phyloP scores from a whole-genome alignment of 2,329 filamentous ascomycete genomes.

The Pseudogymnoascus sp. region DNA sequence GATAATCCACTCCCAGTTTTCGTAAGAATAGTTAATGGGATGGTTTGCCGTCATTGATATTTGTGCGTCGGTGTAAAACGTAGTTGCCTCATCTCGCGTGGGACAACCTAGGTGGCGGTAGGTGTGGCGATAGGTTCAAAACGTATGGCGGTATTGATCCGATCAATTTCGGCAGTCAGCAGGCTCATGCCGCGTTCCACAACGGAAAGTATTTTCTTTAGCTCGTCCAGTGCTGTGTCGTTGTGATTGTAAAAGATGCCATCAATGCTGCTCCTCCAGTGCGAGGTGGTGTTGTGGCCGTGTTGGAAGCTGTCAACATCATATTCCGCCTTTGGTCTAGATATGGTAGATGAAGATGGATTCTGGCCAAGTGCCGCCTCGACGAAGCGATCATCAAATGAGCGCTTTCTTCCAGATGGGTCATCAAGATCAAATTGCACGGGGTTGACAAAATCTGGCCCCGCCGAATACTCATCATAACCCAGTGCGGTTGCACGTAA shows the following conservation, averaged over 20 bases:
- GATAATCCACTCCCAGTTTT: not conserved
- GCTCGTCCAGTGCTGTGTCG: constrained; percentile 24
- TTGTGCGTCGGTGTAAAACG: not conserved
- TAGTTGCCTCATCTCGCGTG: not conserved
- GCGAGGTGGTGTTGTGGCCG: constrained; percentile 25
- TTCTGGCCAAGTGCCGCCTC: constrained; percentile 22
- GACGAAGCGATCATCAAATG: constrained; percentile 29
- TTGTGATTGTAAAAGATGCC: constrained; percentile 29
- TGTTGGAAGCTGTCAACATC: constrained; percentile 26
- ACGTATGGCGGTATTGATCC: constrained; percentile 10
- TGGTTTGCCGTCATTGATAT: not conserved
- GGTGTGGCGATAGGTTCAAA: not conserved
- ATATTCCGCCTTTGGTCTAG: constrained; percentile 15
- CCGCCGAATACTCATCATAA: constrained; percentile 27
- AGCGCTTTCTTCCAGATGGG: constrained; percentile 17
- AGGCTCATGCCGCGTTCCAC: constrained; percentile 27
- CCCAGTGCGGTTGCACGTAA: constrained; percentile 27
- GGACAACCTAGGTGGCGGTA: not conserved
- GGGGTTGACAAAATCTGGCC: constrained; percentile 7
- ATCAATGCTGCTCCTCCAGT: constrained; percentile 27
- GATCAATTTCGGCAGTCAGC: constrained; percentile 19
- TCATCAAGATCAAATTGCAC: constrained; percentile 25
- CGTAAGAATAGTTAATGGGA: not conserved
- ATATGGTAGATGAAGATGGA: not conserved
- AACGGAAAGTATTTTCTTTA: constrained; percentile 27